Conservation (phyloP, 306 rosid species). For the Oemleria cerasiformis region DNA sequence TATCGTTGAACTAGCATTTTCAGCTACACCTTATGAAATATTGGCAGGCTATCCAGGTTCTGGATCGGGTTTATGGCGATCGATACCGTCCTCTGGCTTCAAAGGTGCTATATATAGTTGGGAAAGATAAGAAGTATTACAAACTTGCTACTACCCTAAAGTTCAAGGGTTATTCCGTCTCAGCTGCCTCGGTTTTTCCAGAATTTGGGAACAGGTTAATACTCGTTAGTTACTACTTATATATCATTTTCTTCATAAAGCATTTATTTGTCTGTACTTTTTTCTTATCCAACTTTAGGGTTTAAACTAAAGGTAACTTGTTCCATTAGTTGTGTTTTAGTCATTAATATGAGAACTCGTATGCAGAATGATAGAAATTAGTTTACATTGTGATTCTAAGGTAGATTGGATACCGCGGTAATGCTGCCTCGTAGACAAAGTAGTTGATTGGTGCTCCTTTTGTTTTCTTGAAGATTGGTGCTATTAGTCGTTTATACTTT, state of each 20-base stretch:
- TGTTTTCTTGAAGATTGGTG: not conserved
- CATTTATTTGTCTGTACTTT: no score
- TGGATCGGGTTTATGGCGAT: constrained; percentile 35
- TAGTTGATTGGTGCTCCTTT: not conserved
- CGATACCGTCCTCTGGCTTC: constrained; percentile 19
- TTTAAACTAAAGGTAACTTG: not conserved
- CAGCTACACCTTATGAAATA: constrained; percentile 12
- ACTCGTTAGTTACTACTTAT: not conserved
- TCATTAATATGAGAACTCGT: not conserved
- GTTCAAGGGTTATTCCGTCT: constrained; percentile 41
- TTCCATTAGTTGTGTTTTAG: not conserved
- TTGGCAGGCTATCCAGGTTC: constrained; percentile 47
- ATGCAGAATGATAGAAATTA: not conserved
- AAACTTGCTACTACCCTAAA: constrained; percentile 43
- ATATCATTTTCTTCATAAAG: not conserved
- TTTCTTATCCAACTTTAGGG: no score
- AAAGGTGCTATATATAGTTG: constrained; percentile 44
- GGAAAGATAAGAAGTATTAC: constrained; percentile 38
- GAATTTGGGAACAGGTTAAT: constrained; percentile 45
- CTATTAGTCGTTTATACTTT: not conserved
- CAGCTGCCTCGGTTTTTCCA: constrained; percentile 24
- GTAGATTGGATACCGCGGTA: not conserved
- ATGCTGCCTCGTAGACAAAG: not conserved
- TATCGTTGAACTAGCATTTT: not conserved
- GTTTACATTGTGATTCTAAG: not conserved